Base-by-base conservation (phyloP, 1,284 basidiomycete species). In the Stereum hirsutum region DNA sequence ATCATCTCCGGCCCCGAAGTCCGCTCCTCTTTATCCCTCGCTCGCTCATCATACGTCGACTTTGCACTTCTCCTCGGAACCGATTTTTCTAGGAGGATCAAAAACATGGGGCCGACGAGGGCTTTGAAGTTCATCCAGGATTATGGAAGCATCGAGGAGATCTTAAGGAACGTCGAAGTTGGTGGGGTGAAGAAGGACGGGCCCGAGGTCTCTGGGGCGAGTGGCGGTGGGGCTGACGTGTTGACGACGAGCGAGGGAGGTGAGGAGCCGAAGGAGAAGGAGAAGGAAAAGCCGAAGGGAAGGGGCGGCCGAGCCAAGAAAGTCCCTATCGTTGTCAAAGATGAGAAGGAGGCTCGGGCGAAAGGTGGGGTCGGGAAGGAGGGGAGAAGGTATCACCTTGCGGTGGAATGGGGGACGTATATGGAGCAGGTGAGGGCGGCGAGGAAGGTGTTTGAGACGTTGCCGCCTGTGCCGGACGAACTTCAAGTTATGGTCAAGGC, bases 1-100 rank as follows among this genome's bases (percentile, higher is more conserved):
- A 48, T 81, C 35, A 68, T 91, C 41, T 76, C 75, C n/a, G 81
- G 82, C 6, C 49, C 67, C 2, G 69, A 74, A 2, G 65, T 92
- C n/a, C 78, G 80, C n/a, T 48, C 55, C 0, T 64, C 64, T 5
- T 71, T 90, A 21, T 58, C 66, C 6, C 70, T 94, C 25, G 62
- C 73, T 43, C 68, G 66, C 3, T 54, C 65, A 0, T 57, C 72
- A 41, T 93, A 77, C 58, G 61, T 92, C 53, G 92, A 94, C 62
- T 90, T 92, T 57, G 80, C 77, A 1, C 71, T 95, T 34, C 69
- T 95, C 2, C 72, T 91, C 11, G 91, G 91, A 4, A 95, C 91
- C 0, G 91, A 95, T 60, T 93, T 94, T 52, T 82, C 86, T 0
- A 75, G 81, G 35, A 77, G 90, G 1, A 85, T 95, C 49, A 80